Conservation (phyloP, 345 rosid species). For the Zanthoxylum bungeanum region DNA sequence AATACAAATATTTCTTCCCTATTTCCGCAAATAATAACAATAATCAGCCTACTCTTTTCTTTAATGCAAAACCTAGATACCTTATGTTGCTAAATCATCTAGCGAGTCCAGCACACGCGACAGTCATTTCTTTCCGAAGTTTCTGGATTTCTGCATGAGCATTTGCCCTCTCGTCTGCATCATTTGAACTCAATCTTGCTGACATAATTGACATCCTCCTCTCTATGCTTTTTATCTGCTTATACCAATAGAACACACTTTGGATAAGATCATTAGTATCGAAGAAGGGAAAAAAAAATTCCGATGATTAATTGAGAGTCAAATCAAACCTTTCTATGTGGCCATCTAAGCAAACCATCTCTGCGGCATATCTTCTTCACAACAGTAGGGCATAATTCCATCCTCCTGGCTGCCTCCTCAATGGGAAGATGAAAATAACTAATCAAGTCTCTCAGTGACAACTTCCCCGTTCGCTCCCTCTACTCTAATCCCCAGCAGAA, state of each 20-base stretch:
- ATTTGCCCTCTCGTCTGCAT: conserved; percentile 22
- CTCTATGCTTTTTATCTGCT: conserved; percentile 38
- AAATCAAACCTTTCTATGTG: conserved; percentile 48
- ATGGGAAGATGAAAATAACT: conserved; percentile 49
- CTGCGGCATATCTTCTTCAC: conserved; percentile 52
- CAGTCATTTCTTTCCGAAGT: conserved; percentile 22
- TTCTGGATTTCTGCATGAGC: conserved; percentile 27
- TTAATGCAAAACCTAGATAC: neutral
- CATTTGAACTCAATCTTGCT: neutral
- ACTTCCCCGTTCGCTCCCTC: conserved; percentile 51
- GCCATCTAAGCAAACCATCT: conserved; percentile 48
- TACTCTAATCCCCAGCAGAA: conserved; percentile 22
- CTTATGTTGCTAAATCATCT: neutral
- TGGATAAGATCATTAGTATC: neutral
- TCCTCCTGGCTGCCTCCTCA: conserved; percentile 41
- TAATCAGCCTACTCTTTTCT: neutral
- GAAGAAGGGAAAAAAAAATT: neutral
- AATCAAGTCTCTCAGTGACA: conserved; percentile 37
- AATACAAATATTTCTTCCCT: too few relatives aligned
- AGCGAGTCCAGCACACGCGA: conserved; percentile 16
- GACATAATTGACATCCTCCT: conserved; percentile 24
- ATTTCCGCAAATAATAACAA: neutral
- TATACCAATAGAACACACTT: neutral
- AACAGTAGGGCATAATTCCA: conserved; percentile 54
- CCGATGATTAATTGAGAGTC: too few relatives aligned